Evolutionary conservation across 768 basidiomycete genomes (phyloP).

Genomic region (Cystofilobasidium bisporidii): DNA sequence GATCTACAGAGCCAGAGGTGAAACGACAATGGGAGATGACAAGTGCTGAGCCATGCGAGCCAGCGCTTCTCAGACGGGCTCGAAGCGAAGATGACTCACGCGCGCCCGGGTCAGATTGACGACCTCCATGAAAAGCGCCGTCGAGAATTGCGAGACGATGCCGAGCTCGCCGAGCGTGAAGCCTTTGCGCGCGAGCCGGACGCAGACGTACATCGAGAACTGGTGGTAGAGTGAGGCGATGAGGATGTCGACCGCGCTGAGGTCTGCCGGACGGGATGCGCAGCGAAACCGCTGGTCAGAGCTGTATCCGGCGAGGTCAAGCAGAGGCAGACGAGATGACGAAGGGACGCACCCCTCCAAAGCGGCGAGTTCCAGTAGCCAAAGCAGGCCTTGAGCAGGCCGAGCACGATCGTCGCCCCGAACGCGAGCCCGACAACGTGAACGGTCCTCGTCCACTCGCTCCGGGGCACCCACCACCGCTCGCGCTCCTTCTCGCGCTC

Average conservation of each 20-base stretch:
- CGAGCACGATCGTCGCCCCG: constrained; percentile 35
- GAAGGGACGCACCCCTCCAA: constrained; percentile 37
- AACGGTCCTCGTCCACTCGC: constrained; percentile 25
- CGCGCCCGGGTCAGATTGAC: constrained; percentile 71
- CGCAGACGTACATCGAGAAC: constrained; percentile 75
- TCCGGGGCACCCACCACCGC: constrained; percentile 23
- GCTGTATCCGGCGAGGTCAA: neutral
- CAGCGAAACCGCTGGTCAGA: too few species aligned
- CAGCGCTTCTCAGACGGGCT: neutral
- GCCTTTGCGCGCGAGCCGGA: constrained; percentile 82
- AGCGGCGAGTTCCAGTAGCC: constrained; percentile 34
- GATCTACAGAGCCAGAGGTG: constrained; percentile 50
- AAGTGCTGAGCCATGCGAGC: neutral
- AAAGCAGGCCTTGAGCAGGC: constrained; percentile 35
- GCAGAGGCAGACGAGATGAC: neutral
- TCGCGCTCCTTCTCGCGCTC: constrained; percentile 10
- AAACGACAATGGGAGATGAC: neutral
- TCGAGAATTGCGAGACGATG: constrained; percentile 77
- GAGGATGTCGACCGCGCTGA: constrained; percentile 64
- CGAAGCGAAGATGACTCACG: constrained; percentile 46
- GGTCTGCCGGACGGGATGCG: too few species aligned
- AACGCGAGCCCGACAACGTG: constrained; percentile 36
- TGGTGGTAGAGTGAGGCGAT: constrained; percentile 75
- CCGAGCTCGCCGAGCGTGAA: constrained; percentile 93
- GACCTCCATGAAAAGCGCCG: constrained; percentile 74